phyloP scores from a whole-genome alignment of 2,329 filamentous ascomycete species.

The Calonectria pseudoreteaudii region DNA sequence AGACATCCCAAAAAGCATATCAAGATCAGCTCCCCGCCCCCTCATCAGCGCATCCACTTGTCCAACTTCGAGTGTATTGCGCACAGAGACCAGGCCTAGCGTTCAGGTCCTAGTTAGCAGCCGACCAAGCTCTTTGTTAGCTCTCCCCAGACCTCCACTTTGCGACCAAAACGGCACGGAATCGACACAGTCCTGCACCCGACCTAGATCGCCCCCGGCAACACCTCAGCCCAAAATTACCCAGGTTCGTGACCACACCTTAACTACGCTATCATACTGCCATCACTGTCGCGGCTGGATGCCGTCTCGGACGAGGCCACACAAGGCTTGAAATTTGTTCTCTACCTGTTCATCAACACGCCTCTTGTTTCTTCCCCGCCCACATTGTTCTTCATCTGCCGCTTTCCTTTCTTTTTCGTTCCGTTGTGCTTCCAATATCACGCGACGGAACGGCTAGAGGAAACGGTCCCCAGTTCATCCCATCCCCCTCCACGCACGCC shows the following conservation, averaged over 20 bases:
- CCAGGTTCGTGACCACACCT: slow-evolving; percentile 15
- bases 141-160: slow-evolving; percentile 41
- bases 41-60: slow-evolving; percentile 17
- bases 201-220: slow-evolving; percentile 17
- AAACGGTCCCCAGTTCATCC: slow-evolving; percentile 18
- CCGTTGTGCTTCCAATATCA: slow-evolving; percentile 2
- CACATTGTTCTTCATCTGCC: neutral
- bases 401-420: neutral
- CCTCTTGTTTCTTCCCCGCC: neutral
- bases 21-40: slow-evolving; percentile 32
- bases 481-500: slow-evolving; percentile 11
- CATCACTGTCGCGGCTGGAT: slow-evolving; percentile 17
- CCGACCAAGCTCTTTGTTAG: slow-evolving; percentile 39
- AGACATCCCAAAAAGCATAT: slow-evolving; percentile 38
- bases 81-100: slow-evolving; percentile 33
- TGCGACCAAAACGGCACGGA: slow-evolving; percentile 30
- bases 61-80: slow-evolving; percentile 29
- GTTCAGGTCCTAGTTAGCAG: slow-evolving; percentile 32
- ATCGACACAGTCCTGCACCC: slow-evolving; percentile 14
- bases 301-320: neutral
- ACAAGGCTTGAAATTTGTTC: neutral
- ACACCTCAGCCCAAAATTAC: slow-evolving; percentile 6
- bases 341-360: neutral
- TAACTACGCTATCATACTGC: slow-evolving; percentile 16
- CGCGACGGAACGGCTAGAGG: slow-evolving; percentile 6